Percentiles rank a stretch among this genome's conserved stretches.
These are phyloP conservation scores for Ustilago loliicola DNA, from an alignment of 1,284 basidiomycete genomes.

Conservation along the genomic window DNA sequence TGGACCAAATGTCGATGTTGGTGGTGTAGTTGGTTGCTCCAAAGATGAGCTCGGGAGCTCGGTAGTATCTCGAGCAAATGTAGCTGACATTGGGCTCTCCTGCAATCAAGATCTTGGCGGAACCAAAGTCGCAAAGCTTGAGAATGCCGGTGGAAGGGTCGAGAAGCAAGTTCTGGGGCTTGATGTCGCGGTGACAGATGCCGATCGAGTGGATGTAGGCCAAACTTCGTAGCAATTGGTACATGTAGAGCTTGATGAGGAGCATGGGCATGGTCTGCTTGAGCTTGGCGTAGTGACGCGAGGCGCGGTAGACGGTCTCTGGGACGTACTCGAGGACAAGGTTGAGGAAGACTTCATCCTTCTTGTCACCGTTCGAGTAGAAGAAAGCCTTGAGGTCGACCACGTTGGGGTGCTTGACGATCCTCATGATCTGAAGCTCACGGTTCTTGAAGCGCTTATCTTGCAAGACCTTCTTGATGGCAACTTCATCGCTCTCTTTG, in stretches of 20 bases:
- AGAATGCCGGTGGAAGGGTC: conserved; percentile 96
- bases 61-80: conserved; percentile 99
- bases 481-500: conserved; percentile 77
- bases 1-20: conserved; percentile 99
- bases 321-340: conserved; percentile 99
- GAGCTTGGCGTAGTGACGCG: conserved; percentile 98
- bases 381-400: conserved; percentile 98
- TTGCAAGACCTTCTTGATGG: conserved; percentile 99
- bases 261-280: conserved; percentile 99
- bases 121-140: conserved; percentile 99
- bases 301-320: conserved; percentile 98
- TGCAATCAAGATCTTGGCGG: conserved; percentile 96
- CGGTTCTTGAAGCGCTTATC: conserved; percentile 99
- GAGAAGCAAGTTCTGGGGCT: conserved; percentile 96
- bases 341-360: conserved; percentile 99
- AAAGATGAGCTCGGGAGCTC: conserved; percentile 98
- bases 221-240: conserved; percentile 94
- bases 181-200: conserved; percentile 92
- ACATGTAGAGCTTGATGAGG: conserved; percentile 98
- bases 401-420: conserved; percentile 97
- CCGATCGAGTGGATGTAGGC: conserved; percentile 99
- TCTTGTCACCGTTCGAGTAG: conserved; percentile 99
- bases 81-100: conserved; percentile 99
- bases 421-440: conserved; percentile 99
- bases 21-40: conserved; percentile 99